Percentiles rank a stretch among this genome's conserved stretches.
These are phyloP conservation scores for Xenoacremonium recifei DNA, from an alignment of 2,329 filamentous ascomycete genomes.

Conservation along the genomic window DNA sequence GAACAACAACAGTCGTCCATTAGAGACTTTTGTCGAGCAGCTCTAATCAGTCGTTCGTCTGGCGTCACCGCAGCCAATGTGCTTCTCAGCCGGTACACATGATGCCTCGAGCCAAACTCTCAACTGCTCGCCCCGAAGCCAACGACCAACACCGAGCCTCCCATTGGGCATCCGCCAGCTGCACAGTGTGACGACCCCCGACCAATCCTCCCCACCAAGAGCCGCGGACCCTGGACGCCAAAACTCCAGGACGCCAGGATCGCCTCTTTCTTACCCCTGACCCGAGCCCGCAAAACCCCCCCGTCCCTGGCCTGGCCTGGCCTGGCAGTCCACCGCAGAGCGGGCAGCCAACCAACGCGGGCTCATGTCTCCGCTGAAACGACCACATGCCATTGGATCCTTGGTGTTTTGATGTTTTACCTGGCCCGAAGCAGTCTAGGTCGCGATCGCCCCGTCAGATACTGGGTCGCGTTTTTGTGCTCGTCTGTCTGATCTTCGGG, in stretches of 20 bases:
- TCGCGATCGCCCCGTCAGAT: constrained; percentile 17
- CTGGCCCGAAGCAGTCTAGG: constrained; percentile 21
- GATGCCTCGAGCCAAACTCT: too few relatives aligned
- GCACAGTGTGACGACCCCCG: neutral
- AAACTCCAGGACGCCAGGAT: neutral
- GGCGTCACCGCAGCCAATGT: too few relatives aligned
- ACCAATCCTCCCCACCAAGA: neutral
- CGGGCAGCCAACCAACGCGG: constrained; percentile 18
- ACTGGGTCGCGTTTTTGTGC: constrained; percentile 9
- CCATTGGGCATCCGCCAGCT: neutral
- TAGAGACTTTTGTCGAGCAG: too few relatives aligned
- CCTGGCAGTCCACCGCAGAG: constrained; percentile 20
- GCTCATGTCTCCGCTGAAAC: constrained; percentile 12
- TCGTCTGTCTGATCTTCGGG: constrained; percentile 3
- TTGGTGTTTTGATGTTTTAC: constrained; percentile 22
- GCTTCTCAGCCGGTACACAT: too few relatives aligned
- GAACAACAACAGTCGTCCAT: too few relatives aligned
- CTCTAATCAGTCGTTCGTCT: too few relatives aligned
- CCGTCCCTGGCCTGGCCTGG: constrained; percentile 25
- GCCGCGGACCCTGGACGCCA: neutral
- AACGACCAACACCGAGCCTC: neutral
- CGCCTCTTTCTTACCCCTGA: constrained; percentile 19
- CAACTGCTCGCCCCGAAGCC: too few relatives aligned
- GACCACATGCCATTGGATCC: constrained; percentile 21
- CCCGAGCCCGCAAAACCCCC: constrained; percentile 13